Base-by-base conservation (phyloP, 257 asterid species). In the Plantago ovata region DNA sequence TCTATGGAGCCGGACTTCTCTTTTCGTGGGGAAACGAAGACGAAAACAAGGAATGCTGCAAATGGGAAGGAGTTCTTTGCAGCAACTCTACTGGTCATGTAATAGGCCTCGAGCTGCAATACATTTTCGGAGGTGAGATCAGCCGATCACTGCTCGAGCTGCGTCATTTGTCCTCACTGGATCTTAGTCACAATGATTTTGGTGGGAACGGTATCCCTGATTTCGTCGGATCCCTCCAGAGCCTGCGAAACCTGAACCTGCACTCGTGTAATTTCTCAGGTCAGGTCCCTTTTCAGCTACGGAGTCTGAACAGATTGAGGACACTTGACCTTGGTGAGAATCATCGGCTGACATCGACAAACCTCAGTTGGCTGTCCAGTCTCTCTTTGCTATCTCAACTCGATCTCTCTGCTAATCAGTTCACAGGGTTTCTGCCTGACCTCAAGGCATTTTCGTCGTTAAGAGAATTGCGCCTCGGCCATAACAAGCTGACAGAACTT, bases 51-150 rank as follows among this genome's bases (percentile, higher is more conserved):
- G 81, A 77, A 22, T 81, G 87, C 63, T 77, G 84, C 60, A 15
- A 50, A 11, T 81, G 87, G 84, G 7, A 15, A 1, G 78, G 76
- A 0, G 54, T 80, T 4, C 1, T 2, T 0, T 81, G 87, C 43
- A 64, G 77, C 68, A 72, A 77, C 60, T 36, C n/a, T 10, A 75
- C 75, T 0, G 59, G 73, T 3, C 65, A 70, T 45, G 71, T 81
- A 3, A 58, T 53, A 0, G 36, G 10, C 3, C 71, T 81, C 11
- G 58, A 49, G 9, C 8, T 6, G 9, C 42, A 14, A 3, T 20
- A 50, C 0, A 28, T 2, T 28, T 62, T 64, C 46, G 10, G 60
- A 45, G 84, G 84, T 53, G 65, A 67, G 21, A 28, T 81, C 10
- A 67, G 69, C 56, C 46, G 62, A 12, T 56, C 59, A 11, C 38